Evolutionary conservation across 495 filamentous ascomycete species (phyloP).

Genomic region (Trichoderma erinaceum): DNA sequence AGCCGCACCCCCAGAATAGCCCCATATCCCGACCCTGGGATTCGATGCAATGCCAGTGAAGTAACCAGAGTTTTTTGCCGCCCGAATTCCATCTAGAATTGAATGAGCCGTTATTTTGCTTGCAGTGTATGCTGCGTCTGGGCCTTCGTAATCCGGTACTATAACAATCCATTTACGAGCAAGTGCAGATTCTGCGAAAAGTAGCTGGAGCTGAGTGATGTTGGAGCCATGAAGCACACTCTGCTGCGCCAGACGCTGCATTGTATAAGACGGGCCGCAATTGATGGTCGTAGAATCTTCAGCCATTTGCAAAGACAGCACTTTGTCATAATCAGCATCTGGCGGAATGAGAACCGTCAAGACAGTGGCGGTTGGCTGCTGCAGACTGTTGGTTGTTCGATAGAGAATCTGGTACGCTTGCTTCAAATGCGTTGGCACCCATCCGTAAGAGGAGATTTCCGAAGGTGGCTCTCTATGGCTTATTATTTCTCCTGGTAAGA

Average conservation of each 20-base stretch:
- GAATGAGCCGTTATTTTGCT: conserved; percentile 35
- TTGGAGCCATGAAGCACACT: neutral
- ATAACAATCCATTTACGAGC: conserved; percentile 37
- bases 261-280: neutral
- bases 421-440: neutral
- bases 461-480: neutral
- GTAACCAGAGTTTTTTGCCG: conserved; percentile 22
- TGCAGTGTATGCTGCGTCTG: conserved; percentile 27
- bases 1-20: conserved; percentile 46
- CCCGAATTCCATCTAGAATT: conserved; percentile 38
- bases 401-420: neutral
- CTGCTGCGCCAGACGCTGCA: neutral
- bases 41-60: conserved; percentile 15
- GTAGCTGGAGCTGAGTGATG: neutral
- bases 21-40: conserved; percentile 33
- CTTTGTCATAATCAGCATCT: neutral
- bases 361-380: neutral
- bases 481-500: neutral
- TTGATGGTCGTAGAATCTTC: neutral
- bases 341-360: neutral
- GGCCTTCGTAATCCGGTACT: conserved; percentile 37
- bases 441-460: neutral
- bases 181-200: conserved; percentile 27
- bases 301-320: conserved; percentile 1
- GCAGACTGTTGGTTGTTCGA: neutral